Evolutionary conservation across 176 grass and related monocot genomes (phyloP).

Genomic region (Aegilops bicornis): DNA sequence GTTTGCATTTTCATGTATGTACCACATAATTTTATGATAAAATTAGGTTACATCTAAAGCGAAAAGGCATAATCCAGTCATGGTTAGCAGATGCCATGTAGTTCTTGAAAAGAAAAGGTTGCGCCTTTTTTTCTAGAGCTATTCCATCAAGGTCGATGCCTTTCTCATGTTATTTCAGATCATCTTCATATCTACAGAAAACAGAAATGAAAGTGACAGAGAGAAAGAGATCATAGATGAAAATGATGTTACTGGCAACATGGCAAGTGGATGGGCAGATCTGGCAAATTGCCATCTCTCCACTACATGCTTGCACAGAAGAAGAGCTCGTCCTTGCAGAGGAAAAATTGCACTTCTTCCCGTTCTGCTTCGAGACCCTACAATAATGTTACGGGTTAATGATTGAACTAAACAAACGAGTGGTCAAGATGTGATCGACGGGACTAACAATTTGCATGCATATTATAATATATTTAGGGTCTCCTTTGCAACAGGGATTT

Average conservation of each 20-base stretch:
- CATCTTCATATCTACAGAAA: neutral
- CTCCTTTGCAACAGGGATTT: neutral
- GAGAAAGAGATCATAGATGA: neutral
- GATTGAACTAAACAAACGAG: neutral
- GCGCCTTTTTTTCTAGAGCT: slow-evolving; percentile 19
- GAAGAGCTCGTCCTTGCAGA: neutral
- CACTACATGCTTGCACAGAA: neutral
- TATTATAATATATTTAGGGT: neutral
- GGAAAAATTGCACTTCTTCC: neutral
- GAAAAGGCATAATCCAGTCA: neutral
- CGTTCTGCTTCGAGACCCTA: neutral
- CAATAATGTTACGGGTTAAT: neutral
- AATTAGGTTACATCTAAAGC: neutral
- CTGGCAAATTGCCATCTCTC: neutral
- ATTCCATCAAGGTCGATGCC: neutral
- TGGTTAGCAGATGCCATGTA: neutral
- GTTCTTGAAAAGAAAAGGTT: slow-evolving; percentile 19
- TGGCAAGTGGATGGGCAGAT: neutral
- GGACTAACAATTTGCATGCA: neutral
- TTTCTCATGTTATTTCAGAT: neutral
- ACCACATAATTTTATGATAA: neutral
- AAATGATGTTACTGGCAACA: neutral
- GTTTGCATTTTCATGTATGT: neutral
- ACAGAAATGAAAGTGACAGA: neutral
- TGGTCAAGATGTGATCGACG: neutral